Base-by-base conservation (phyloP, 106 monocot species). In the Acorus calamus region DNA sequence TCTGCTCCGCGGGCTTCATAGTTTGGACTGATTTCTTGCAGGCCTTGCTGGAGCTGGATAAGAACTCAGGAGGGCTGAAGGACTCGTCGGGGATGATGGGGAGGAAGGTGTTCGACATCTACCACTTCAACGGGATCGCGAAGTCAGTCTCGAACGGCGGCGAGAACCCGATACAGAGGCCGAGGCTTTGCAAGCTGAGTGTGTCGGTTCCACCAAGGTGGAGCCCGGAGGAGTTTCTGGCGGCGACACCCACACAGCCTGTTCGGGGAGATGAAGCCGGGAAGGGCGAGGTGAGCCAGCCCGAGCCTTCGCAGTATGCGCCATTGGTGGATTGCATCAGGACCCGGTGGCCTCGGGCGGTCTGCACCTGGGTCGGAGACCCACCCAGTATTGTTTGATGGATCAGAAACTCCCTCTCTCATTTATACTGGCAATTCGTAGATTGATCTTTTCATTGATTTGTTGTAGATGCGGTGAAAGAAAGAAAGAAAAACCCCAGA, bases 11-110 rank as follows among this genome's bases (percentile, higher is more conserved):
- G 0, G 92, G 92, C 2, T 80, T 81, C 59, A 79, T 98, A 3
- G 92, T 98, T 10, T 92, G 98, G 98, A 98, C 83, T 58, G 98
- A 98, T 64, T 88, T 98, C 71, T 88, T 88, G 98, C 87, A 98
- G 59, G 79, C 80, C 2, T 68, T 98, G 67, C 71, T 88, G n/a
- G 88, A 92, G 49, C 63, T 98, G 49, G 98, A 98, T 47, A 81
- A 64, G 61, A 73, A 61, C 49, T 62, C 47, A 3, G 90, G 94
- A 3, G 94, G 94, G 3, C 46, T 96, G 50, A 96, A 91, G 67
- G 89, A 89, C 66, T 67, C 86, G 1, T 64, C 71, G 0, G 92
- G 81, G 7, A 59, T 67, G 52, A 71, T 80, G 76, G 90, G 87
- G 13, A 90, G 80, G 71, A 90, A 87, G 71, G 43, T 67, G 62